Evolutionary conservation across 2,329 filamentous ascomycete species (phyloP).

Genomic region (Clarireedia sp.): DNA sequence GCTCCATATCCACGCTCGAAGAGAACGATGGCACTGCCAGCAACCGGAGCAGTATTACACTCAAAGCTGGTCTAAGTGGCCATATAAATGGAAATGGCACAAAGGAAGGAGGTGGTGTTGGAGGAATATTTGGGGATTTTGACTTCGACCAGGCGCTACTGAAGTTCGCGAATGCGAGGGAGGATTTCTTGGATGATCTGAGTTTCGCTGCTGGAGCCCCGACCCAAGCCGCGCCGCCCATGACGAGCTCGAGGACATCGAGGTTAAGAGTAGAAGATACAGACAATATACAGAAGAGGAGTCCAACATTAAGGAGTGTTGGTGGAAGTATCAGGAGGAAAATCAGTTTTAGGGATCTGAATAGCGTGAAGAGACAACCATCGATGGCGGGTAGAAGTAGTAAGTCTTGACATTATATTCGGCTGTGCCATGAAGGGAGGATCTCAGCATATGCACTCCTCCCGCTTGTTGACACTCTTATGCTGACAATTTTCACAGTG

Average conservation of each 20-base stretch:
- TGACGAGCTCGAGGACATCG: slow-evolving; percentile 72
- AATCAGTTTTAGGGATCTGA: slow-evolving; percentile 92
- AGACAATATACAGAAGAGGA: slow-evolving; percentile 35
- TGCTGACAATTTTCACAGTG: slow-evolving; percentile 34
- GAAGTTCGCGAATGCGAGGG: slow-evolving; percentile 93
- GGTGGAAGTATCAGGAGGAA: slow-evolving; percentile 85
- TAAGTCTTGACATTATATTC: slow-evolving; percentile 38
- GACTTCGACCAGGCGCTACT: slow-evolving; percentile 90
- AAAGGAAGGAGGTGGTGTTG: slow-evolving; percentile 11
- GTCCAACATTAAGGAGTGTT: slow-evolving; percentile 38
- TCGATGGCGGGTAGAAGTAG: slow-evolving; percentile 61
- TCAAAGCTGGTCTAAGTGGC: slow-evolving; percentile 36
- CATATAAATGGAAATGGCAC: slow-evolving; percentile 17
- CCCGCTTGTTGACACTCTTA: background rate
- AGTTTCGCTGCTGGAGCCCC: slow-evolving; percentile 74
- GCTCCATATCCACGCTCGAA: slow-evolving; percentile 48
- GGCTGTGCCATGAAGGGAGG: background rate
- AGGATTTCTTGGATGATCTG: slow-evolving; percentile 87
- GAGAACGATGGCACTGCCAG: slow-evolving; percentile 44
- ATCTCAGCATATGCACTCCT: slow-evolving; percentile 4
- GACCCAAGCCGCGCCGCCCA: slow-evolving; percentile 58
- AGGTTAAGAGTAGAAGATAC: slow-evolving; percentile 71
- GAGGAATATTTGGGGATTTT: slow-evolving; percentile 50
- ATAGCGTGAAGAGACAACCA: slow-evolving; percentile 82
- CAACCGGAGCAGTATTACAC: slow-evolving; percentile 60